Evolutionary conservation across 352 stramenopile genomes (phyloP).

Genomic region (Phytopythium mirpurense): DNA sequence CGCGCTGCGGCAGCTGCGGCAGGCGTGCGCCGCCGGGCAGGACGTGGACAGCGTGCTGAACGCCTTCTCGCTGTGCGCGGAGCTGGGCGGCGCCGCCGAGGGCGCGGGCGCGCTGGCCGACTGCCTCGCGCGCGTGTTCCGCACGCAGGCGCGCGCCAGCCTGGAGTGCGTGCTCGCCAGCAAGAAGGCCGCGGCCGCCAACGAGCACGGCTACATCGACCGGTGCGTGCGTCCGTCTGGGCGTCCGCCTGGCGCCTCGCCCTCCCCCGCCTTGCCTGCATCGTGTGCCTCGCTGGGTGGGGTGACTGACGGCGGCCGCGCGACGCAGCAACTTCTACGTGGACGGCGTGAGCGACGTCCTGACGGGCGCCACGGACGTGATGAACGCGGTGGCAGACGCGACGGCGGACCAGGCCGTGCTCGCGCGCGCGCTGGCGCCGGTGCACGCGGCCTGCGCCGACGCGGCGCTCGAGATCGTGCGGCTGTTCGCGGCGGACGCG

Average conservation of each 20-base stretch:
- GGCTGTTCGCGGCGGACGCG: constrained; percentile 67
- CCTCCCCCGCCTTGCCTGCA: not conserved
- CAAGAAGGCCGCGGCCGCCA: constrained; percentile 56
- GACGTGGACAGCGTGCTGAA: constrained; percentile 51
- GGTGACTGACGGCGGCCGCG: not conserved
- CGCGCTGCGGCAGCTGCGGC: constrained; percentile 38
- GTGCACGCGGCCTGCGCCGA: constrained; percentile 57
- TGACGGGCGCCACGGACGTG: constrained; percentile 67
- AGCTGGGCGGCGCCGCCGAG: constrained; percentile 27
- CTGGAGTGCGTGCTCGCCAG: constrained; percentile 42
- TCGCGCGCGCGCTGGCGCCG: constrained; percentile 41
- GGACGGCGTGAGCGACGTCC: constrained; percentile 59
- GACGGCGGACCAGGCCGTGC: constrained; percentile 25
- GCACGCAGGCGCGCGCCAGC: constrained; percentile 38
- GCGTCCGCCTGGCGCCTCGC: not conserved
- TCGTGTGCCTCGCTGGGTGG: too few species aligned
- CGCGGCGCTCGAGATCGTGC: constrained; percentile 58
- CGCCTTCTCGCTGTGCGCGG: constrained; percentile 44
- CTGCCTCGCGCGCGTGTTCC: constrained; percentile 52
- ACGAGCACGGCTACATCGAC: constrained; percentile 82
- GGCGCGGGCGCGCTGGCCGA: constrained; percentile 28
- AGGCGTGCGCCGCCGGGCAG: constrained; percentile 25
- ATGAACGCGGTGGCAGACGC: constrained; percentile 79
- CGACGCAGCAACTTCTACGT: constrained; percentile 57
- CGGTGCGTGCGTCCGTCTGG: constrained; percentile 13